Evolutionary conservation across 1,284 basidiomycete species (phyloP).

Genomic region (Puccinia polysora): DNA sequence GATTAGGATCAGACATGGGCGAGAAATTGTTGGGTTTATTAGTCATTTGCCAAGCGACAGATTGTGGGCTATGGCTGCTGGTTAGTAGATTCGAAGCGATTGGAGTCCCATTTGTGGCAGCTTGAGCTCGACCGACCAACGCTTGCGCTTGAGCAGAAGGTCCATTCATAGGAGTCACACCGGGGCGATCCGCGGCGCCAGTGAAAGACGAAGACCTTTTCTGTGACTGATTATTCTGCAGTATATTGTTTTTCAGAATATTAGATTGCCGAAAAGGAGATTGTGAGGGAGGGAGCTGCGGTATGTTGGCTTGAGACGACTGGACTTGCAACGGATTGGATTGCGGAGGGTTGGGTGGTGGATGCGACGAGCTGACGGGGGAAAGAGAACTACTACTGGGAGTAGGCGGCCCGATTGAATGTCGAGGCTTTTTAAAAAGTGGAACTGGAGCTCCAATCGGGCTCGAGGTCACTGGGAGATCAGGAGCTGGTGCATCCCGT

Average conservation of each 20-base stretch:
- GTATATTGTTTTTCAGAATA: no score
- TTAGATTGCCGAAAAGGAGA: no score
- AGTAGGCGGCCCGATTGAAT: neutral
- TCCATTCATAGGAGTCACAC: neutral
- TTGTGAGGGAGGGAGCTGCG: no score
- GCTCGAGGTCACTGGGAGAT: slow-evolving; percentile 5
- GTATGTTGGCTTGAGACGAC: neutral
- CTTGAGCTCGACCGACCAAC: slow-evolving; percentile 2
- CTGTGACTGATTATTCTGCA: no score
- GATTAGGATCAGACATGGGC: neutral
- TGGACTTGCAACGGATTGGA: neutral
- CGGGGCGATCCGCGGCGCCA: neutral
- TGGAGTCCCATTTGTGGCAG: neutral
- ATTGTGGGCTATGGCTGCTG: neutral
- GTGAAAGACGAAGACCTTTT: no score
- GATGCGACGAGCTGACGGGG: neutral
- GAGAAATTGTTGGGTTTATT: neutral
- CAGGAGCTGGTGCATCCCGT: neutral
- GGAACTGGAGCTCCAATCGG: neutral
- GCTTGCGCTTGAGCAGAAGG: neutral
- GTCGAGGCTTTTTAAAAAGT: slow-evolving; percentile 21
- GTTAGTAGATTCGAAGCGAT: neutral
- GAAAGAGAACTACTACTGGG: neutral
- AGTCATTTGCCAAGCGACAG: neutral
- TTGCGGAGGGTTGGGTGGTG: neutral